Conservation (phyloP, 805 yeast species). For the Lipomyces oligophaga region DNA sequence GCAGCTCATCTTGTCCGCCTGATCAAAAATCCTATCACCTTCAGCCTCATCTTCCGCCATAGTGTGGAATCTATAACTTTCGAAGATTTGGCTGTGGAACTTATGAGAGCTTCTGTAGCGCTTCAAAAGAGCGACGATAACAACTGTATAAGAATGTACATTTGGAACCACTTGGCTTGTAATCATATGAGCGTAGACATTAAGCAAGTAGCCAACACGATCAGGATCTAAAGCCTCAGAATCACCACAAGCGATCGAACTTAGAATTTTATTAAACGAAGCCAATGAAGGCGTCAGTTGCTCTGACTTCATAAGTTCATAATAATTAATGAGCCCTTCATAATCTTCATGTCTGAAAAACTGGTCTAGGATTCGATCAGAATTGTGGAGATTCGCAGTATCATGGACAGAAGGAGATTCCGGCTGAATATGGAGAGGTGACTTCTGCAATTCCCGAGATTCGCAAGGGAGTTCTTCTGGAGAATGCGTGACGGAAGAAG, state of each 20-base stretch:
- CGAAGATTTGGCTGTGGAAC: constrained; percentile 3
- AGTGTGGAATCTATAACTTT: constrained; percentile 10
- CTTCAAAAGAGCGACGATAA: constrained; percentile 13
- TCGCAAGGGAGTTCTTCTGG: too few species aligned
- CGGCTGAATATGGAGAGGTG: too few species aligned
- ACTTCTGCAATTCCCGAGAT: too few species aligned
- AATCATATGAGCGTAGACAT: constrained; percentile 20
- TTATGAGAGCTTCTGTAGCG: constrained; percentile 7
- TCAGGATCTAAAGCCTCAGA: neutral
- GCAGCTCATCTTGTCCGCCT: constrained; percentile 5
- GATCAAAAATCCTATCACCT: too few species aligned
- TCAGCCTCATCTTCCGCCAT: constrained; percentile 4
- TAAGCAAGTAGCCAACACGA: constrained; percentile 1
- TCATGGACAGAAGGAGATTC: too few species aligned
- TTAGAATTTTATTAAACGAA: neutral
- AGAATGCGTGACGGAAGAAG: too few species aligned
- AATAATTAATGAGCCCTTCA: neutral
- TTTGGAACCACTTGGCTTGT: constrained; percentile 19
- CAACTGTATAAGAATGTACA: constrained; percentile 14
- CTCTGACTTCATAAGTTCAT: neutral
- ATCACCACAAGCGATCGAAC: neutral
- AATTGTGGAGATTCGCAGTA: too few species aligned
- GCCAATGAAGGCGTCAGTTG: neutral
- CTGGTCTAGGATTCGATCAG: neutral
- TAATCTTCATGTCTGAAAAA: neutral